A percentile compares a stretch with the other conserved stretches of the same genome.
Evolutionary conservation across 805 yeast species (phyloP).

Genomic region (Kodamaea restingae): DNA sequence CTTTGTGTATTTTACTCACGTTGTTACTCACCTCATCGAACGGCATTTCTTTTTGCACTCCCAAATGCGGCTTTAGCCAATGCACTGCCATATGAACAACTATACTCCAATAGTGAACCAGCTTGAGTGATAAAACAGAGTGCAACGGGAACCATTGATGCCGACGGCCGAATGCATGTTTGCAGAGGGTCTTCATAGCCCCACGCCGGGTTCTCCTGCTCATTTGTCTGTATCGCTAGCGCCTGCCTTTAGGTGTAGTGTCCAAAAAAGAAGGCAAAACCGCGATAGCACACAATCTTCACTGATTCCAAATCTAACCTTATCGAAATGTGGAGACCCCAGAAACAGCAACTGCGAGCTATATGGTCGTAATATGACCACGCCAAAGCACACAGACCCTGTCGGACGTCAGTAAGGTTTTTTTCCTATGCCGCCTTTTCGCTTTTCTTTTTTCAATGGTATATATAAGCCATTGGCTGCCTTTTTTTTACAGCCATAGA

Average conservation of each 20-base stretch:
- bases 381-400: neutral
- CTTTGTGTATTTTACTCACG: no score
- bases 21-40: neutral
- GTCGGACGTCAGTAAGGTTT: neutral
- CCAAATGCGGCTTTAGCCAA: neutral
- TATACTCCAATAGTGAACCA: no score
- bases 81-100: no score
- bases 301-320: neutral
- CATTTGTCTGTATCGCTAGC: neutral
- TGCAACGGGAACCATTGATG: no score
- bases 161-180: no score
- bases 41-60: conserved; percentile 1
- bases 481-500: neutral
- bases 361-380: no score
- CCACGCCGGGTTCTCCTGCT: neutral
- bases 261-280: conserved; percentile 1
- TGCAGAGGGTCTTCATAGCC: neutral
- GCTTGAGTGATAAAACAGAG: no score
- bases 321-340: neutral
- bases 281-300: neutral
- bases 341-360: neutral
- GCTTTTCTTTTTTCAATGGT: neutral
- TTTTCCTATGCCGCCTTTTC: neutral
- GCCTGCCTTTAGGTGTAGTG: conserved; percentile 1
- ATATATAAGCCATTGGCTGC: neutral